phyloP scores from a whole-genome alignment of 306 rosid genomes.

The Rubus idaeus region DNA sequence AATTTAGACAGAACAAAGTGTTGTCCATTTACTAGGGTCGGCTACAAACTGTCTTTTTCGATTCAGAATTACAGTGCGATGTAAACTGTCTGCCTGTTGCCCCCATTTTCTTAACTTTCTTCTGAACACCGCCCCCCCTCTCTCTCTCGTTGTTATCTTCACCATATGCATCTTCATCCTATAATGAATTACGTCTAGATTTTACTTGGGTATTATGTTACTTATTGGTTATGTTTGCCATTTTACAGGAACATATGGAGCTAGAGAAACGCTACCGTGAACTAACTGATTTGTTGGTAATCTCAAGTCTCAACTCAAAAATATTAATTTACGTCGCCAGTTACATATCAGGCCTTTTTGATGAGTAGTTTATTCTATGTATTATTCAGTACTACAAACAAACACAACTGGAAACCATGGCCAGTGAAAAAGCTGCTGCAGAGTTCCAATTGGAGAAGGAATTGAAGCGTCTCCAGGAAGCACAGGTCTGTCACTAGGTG shows the following conservation, averaged over 20 bases:
- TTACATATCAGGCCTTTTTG: neutral
- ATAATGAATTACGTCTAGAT: conserved; percentile 3
- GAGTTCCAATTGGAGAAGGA: conserved; percentile 97
- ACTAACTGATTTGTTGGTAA: conserved; percentile 94
- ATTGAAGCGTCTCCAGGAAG: conserved; percentile 79
- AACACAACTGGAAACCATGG: conserved; percentile 96
- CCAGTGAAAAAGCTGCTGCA: conserved; percentile 92
- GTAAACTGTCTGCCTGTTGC: neutral
- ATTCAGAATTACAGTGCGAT: neutral
- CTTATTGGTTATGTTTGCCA: conserved; percentile 30
- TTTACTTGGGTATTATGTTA: conserved; percentile 4
- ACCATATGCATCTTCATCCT: neutral
- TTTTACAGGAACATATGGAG: conserved; percentile 89
- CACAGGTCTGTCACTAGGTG: conserved; percentile 56
- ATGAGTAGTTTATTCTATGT: neutral
- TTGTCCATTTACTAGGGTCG: neutral
- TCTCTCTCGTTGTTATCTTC: neutral
- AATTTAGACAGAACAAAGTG: neutral
- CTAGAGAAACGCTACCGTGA: conserved; percentile 98
- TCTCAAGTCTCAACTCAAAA: conserved; percentile 25
- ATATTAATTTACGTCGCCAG: conserved; percentile 1
- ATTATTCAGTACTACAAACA: conserved; percentile 88
- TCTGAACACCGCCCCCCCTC: neutral
- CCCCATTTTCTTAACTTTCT: neutral
- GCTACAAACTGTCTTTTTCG: neutral